Evolutionary conservation across 169 alveolate species (phyloP).

Genomic region (Cryptosporidium baileyi): DNA sequence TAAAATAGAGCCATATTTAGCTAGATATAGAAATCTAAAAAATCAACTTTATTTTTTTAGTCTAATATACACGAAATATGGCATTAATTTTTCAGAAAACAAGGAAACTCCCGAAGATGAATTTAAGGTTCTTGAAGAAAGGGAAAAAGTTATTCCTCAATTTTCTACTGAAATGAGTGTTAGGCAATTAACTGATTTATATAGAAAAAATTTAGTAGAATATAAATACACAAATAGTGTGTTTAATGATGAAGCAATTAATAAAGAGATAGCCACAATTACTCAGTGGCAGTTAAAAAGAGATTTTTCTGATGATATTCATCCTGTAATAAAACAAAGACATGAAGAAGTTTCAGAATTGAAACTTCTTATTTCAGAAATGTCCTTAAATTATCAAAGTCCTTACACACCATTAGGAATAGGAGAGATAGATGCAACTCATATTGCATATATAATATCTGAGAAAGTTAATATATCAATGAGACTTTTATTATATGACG

Average conservation of each 20-base stretch:
- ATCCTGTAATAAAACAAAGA: background rate
- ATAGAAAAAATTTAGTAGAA: too few relatives aligned
- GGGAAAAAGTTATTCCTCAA: too few relatives aligned
- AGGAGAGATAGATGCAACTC: constrained; percentile 52
- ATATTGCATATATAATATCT: constrained; percentile 32
- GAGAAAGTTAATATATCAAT: background rate
- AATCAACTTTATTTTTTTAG: too few relatives aligned
- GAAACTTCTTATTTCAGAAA: constrained; percentile 3
- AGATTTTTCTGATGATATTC: background rate
- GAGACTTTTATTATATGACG: background rate
- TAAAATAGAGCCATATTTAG: too few relatives aligned
- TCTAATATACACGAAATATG: too few relatives aligned
- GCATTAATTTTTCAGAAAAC: too few relatives aligned
- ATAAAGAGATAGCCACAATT: background rate
- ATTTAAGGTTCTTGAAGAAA: too few relatives aligned
- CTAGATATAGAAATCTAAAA: too few relatives aligned
- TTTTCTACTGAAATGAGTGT: too few relatives aligned
- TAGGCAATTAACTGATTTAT: too few relatives aligned
- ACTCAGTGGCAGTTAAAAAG: too few relatives aligned
- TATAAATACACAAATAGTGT: constrained; percentile 5
- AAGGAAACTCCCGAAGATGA: too few relatives aligned
- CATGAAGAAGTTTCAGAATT: background rate
- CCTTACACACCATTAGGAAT: constrained; percentile 2
- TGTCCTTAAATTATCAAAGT: background rate
- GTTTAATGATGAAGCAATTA: constrained; percentile 1